Evolutionary conservation across 2,329 filamentous ascomycete genomes (phyloP), one percentile per base, ranked within the genome.

Genomic region (Beauveria scarabaeidicola): DNA sequence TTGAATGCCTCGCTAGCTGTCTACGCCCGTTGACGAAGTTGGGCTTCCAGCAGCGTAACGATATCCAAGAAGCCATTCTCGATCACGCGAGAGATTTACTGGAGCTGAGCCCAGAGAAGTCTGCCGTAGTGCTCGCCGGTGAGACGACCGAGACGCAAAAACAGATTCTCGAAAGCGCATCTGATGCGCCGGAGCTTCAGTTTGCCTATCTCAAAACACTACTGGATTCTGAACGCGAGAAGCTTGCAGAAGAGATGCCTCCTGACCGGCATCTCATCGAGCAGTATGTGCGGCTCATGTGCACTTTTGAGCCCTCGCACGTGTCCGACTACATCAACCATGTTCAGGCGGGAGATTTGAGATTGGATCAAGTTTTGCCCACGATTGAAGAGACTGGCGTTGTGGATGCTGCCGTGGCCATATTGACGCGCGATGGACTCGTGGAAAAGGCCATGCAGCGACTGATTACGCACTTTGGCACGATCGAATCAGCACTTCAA

Each of bases 241-340:
- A 52, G 13, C 53, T 68, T n/a, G 65, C 70, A 15, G 40, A 52
- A 21, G 67, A 70, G 19, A 72, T 71, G 57, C 61, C 67, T n/a
- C 65, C 69, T 58, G 80, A 83, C 46, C 78, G 82, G 46, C 80
- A 81, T 38, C 85, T 97, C 65, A 77, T 88, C 6, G 94, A 97
- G 71, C 81, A 82, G 59, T 97, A 97, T 71, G 86, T 97, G 5
- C 88, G 89, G 66, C 82, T 99, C 25, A 92, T 97, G 86, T 99
- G 95, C 74, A 83, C 78, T 60, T 96, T 91, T 70, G 84, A 96
- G 61, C 84, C 91, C 3, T 75, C 81, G 0, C 90, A 92, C 66
- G 93, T 99, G 2, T 89, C 90, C 3, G 87, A 91, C 59, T 99
- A 94, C 70, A 83, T 97, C 29, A 86, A 88, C 41, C 70, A 83